Evolutionary conservation across 1,284 basidiomycete species (phyloP).

Genomic region (Apiotrichum montevideense): DNA sequence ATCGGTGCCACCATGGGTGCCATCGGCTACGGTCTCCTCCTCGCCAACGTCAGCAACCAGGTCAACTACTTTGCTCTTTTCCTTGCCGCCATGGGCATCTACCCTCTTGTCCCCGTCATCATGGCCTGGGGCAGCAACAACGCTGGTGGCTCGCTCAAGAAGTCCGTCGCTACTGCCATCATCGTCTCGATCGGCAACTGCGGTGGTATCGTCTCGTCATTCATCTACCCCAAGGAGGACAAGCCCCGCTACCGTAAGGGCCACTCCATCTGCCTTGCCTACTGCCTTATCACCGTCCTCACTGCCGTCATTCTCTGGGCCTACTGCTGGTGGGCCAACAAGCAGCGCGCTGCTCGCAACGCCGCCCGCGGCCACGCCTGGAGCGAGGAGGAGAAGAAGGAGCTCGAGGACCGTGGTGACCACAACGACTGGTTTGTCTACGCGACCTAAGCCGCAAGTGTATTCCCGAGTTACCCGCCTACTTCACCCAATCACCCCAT

Average conservation of each 20-base stretch:
- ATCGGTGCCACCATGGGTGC: slow-evolving; percentile 33
- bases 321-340: slow-evolving; percentile 25
- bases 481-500: background rate
- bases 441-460: slow-evolving; percentile 19
- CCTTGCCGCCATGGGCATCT: slow-evolving; percentile 55
- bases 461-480: background rate
- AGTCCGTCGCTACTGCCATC: slow-evolving; percentile 55
- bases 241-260: slow-evolving; percentile 26
- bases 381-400: slow-evolving; percentile 31
- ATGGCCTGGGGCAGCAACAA: slow-evolving; percentile 57
- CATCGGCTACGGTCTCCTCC: slow-evolving; percentile 33
- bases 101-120: slow-evolving; percentile 53
- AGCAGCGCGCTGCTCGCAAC: slow-evolving; percentile 23
- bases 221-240: slow-evolving; percentile 46
- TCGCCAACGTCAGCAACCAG: slow-evolving; percentile 40
- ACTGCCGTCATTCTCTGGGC: slow-evolving; percentile 20
- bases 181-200: slow-evolving; percentile 55
- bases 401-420: slow-evolving; percentile 33
- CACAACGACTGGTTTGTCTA: slow-evolving; percentile 36
- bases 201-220: slow-evolving; percentile 52
- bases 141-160: slow-evolving; percentile 55
- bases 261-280: slow-evolving; percentile 32
- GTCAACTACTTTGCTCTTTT: slow-evolving; percentile 54
- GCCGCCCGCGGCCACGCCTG: slow-evolving; percentile 25
- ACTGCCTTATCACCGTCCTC: slow-evolving; percentile 22